Evolutionary conservation across 768 basidiomycete species (phyloP), one percentile per base, ranked within the genome.

Genomic region (Pleurotus platypus): DNA sequence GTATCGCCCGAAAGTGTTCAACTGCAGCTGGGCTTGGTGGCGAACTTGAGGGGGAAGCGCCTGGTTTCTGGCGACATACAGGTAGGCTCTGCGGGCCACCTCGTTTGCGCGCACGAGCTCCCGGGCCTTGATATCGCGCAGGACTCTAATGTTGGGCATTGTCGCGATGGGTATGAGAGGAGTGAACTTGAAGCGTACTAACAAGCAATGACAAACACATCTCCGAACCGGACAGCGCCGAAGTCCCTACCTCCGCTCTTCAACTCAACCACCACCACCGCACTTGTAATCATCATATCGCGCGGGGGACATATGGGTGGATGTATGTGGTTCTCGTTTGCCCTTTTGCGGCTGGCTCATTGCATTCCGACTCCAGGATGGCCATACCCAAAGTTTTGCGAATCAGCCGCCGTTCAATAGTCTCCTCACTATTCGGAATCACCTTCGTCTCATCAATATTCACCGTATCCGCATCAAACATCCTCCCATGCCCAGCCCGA

Each of bases 1-100:
- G 68, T 92, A 87, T 22, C 83, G 81, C 49, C 83, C 86, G 64
- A 97, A 92, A 4, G 87, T 85, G 72, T 96, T 96, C 49, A 97
- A 78, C 66, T 97, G 94, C 59, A 98, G 75, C 70, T 97, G 94
- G 13, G 96, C 96, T 62, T 94, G 91, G 69, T 94, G 91, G 56
- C 96, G 90, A 47, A 98, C 82, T 67, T 91, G 87, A 2, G 92
- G 78, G 13, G 94, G 87, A n/a, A 98, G 74, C 1, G 87, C 83
- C 68, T 91, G 86, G 73, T 98, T 98, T 58, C 96, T 84, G 20
- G 95, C 94, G 62, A 98, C 90, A 72, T 86, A 94, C 49, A 98
- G 85, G 71, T 96, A 95, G 0, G 96, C 95, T 46, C 92, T 80
- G 16, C 95, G 86, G 26, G 86, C 77, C 47, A 96, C 78, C 69